phyloP scores from a whole-genome alignment of 73 alveolate genomes.

The Paramecium bursaria region DNA sequence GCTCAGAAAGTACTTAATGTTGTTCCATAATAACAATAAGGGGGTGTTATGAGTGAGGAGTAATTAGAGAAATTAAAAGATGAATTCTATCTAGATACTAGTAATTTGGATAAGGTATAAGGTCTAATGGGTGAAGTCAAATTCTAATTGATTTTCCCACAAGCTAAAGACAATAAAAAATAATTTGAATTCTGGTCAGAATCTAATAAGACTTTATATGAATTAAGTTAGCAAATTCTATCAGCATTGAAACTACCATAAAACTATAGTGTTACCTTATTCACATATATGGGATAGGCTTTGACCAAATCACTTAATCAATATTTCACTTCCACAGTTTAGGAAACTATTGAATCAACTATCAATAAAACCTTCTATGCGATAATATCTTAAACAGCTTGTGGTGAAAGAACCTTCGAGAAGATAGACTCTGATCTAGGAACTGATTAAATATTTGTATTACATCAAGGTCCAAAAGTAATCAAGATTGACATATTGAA shows the following conservation, averaged over 20 bases:
- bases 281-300: not conserved
- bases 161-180: not conserved
- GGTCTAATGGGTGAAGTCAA: not conserved
- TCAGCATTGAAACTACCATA: not conserved
- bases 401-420: not conserved
- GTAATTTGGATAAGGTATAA: not conserved
- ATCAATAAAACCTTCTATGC: not conserved
- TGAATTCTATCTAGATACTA: conserved; percentile 44
- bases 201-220: not conserved
- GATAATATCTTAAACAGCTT: not conserved
- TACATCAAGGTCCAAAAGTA: conserved; percentile 55
- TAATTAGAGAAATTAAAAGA: not conserved
- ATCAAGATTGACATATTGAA: conserved; percentile 11
- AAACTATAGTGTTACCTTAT: not conserved
- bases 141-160: not conserved
- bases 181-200: not conserved
- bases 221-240: not conserved
- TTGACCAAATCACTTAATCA: not conserved
- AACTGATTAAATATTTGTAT: not conserved
- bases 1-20: too few species aligned
- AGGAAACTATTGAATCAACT: not conserved
- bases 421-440: conserved; percentile 34
- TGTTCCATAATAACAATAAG: not conserved
- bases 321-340: conserved; percentile 1
- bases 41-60: not conserved